Conservation (phyloP, 2,329 filamentous ascomycete species). For the Thielaviopsis ethacetica region DNA sequence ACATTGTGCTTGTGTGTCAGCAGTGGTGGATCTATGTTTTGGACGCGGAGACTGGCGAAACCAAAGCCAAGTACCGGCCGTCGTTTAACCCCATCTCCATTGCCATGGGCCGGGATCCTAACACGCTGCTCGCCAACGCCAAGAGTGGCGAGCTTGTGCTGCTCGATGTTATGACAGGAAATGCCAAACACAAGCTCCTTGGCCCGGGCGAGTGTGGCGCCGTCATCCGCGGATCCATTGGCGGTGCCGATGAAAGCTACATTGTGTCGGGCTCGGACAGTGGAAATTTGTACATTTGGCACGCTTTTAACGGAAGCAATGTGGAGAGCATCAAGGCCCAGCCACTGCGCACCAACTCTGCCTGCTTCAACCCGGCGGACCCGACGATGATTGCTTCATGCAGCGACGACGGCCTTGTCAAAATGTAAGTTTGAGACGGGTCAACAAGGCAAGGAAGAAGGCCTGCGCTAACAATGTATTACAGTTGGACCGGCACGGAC, state of each 20-base stretch:
- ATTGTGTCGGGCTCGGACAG: slow-evolving; percentile 81
- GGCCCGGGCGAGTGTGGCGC: slow-evolving; percentile 61
- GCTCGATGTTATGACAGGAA: slow-evolving; percentile 57
- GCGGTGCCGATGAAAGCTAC: slow-evolving; percentile 82
- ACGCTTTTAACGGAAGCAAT: slow-evolving; percentile 61
- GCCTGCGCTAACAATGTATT: not conserved
- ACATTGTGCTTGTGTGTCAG: slow-evolving; percentile 63
- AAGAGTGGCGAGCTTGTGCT: slow-evolving; percentile 61
- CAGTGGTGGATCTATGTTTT: slow-evolving; percentile 62
- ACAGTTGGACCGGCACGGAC: not conserved
- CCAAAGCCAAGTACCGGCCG: slow-evolving; percentile 31
- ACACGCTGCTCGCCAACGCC: slow-evolving; percentile 67
- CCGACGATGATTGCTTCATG: slow-evolving; percentile 77
- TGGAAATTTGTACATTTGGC: slow-evolving; percentile 71
- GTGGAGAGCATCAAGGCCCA: slow-evolving; percentile 69
- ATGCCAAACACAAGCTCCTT: slow-evolving; percentile 55
- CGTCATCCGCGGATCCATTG: slow-evolving; percentile 70
- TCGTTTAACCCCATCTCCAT: slow-evolving; percentile 61
- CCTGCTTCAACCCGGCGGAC: slow-evolving; percentile 75
- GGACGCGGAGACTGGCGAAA: slow-evolving; percentile 56
- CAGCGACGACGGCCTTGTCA: slow-evolving; percentile 71
- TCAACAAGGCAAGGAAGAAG: too few species aligned
- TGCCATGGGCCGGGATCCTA: slow-evolving; percentile 66
- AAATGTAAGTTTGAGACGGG: slow-evolving; percentile 50
- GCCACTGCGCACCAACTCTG: slow-evolving; percentile 62